phyloP scores from a whole-genome alignment of 768 basidiomycete genomes.

The Boletus rubroflammeus region DNA sequence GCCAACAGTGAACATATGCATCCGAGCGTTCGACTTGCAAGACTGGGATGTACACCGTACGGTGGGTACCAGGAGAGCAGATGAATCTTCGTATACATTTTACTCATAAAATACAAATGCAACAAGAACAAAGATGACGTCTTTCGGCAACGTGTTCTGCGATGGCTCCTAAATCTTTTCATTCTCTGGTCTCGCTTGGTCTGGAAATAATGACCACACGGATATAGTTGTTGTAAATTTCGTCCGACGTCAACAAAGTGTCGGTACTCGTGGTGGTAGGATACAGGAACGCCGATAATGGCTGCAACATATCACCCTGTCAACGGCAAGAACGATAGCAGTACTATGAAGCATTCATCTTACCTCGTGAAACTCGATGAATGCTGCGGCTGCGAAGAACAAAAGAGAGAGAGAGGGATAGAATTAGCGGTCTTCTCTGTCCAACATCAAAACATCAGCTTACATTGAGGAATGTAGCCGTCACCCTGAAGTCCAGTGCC shows the following conservation, averaged over 20 bases:
- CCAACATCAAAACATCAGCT: constrained; percentile 18
- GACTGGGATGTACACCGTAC: not conserved
- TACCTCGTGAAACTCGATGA: constrained; percentile 69
- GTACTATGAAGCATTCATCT: not conserved
- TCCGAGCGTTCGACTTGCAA: not conserved
- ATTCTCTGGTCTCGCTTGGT: constrained; percentile 11
- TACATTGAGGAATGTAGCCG: constrained; percentile 58
- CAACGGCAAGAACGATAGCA: not conserved
- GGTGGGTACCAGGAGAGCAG: not conserved
- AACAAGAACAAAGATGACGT: not conserved
- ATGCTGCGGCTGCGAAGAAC: constrained; percentile 48
- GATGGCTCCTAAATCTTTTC: not conserved
- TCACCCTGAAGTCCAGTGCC: constrained; percentile 60
- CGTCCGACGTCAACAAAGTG: constrained; percentile 63
- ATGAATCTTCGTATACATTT: not conserved
- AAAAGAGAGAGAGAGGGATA: too few relatives aligned
- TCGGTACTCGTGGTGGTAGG: constrained; percentile 54
- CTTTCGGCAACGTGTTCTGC: not conserved
- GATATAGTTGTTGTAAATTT: constrained; percentile 73
- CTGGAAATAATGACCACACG: constrained; percentile 46
- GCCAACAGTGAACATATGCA: not conserved
- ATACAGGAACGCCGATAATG: constrained; percentile 64
- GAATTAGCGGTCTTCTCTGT: not conserved
- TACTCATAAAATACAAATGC: not conserved
- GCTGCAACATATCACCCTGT: constrained; percentile 24